These are phyloP conservation scores for Taphrina confusa DNA, from an alignment of 1,139 yeast genomes.

Conservation along the genomic window DNA sequence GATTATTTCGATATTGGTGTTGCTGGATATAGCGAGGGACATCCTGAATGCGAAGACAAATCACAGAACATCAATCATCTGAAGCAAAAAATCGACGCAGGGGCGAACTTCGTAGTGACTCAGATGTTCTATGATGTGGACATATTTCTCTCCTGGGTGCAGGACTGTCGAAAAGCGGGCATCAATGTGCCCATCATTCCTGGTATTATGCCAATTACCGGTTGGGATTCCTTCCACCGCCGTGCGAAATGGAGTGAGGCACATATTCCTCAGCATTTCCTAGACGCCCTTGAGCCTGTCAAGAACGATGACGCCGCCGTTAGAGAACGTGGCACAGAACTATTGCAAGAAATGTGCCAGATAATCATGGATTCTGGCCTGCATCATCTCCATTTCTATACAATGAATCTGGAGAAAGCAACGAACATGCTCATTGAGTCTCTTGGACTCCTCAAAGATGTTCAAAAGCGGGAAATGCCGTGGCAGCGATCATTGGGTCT, in stretches of 20 bases:
- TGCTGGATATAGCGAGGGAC: conserved; percentile 77
- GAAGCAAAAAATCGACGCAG: conserved; percentile 87
- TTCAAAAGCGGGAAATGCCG: conserved; percentile 54
- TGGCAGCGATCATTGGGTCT: conserved; percentile 91
- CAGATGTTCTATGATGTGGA: conserved; percentile 93
- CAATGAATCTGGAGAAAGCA: conserved; percentile 92
- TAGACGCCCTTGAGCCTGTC: conserved; percentile 72
- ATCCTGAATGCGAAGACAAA: conserved; percentile 65
- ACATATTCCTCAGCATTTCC: conserved; percentile 70
- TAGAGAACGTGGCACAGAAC: conserved; percentile 79
- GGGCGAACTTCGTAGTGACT: conserved; percentile 89
- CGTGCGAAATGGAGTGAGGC: conserved; percentile 94
- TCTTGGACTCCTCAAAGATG: conserved; percentile 54
- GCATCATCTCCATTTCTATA: conserved; percentile 88
- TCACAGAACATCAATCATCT: conserved; percentile 62
- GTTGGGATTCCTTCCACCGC: conserved; percentile 87
- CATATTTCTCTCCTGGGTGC: conserved; percentile 79
- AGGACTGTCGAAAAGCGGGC: conserved; percentile 69
- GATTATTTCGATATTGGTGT: conserved; percentile 71
- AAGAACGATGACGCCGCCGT: conserved; percentile 89
- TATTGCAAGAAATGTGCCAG: conserved; percentile 81
- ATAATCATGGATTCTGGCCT: conserved; percentile 73
- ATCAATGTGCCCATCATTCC: conserved; percentile 86
- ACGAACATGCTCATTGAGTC: conserved; percentile 84
- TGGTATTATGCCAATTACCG: conserved; percentile 97